Evolutionary conservation across 2,329 filamentous ascomycete species (phyloP), one percentile per base, ranked within the genome.

Genomic region (Pyricularia pennisetigena): DNA sequence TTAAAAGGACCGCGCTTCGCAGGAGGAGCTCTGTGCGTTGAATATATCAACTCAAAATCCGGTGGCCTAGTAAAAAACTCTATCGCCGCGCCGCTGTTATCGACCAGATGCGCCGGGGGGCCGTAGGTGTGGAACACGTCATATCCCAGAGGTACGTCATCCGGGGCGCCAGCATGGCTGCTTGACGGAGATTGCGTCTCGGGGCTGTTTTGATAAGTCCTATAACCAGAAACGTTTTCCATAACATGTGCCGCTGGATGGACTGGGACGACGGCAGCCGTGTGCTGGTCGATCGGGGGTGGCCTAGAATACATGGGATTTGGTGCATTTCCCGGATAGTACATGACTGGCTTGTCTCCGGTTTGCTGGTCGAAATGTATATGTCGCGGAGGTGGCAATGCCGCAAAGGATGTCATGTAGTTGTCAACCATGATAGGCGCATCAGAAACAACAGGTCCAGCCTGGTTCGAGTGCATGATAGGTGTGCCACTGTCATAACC

Each of bases 1-100:
- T 81, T 84, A 75, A 88, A 88, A 2, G 85, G 85, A 0, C 84
- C 85, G 12, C 85, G 79, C 68, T 78, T 79, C 8, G 79, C 76
- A 7, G 79, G 74, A 8, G 78, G 75, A 2, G 78, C 77, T 59
- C 76, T 75, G 67, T 78, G 75, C 62, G 77, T 74, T 4, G 75
- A 72, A 28, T 76, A 75, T 20, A 79, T 73, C 59, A 78, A 73
- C 66, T 80, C 77, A 26, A 78, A 71, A n/a, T 65, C 32, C 16
- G 26, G 70, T 23, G 5, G 67, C 70, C 35, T 61, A 69, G 16
- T 71, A 69, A 24, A 66, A 29, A 68, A 54, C 23, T 70, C 69
- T 23, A 70, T 24, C 8, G 65, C 41, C 26, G 64, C 68, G 23
- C 68, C 66, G 14, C 69, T 69, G 12, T 65, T 67, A 6, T 70